Percentiles rank a stretch among this genome's conserved stretches.
Evolutionary conservation across 805 yeast genomes (phyloP).

Genomic region (Yarrowia hollandica): DNA sequence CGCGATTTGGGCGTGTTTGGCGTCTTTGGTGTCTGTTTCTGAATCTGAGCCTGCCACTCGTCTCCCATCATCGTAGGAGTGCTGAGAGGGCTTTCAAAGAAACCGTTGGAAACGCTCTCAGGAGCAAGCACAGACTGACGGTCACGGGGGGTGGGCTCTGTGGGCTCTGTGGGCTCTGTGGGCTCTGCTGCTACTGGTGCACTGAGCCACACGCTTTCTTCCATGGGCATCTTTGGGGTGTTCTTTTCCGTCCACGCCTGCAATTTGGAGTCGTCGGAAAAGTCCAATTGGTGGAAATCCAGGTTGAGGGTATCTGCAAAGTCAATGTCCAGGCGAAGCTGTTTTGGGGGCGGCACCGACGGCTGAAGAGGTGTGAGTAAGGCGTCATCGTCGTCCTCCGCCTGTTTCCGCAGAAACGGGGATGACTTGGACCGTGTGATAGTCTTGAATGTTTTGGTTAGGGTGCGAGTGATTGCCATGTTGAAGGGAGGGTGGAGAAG

Average conservation of each 20-base stretch:
- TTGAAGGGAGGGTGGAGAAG: background rate
- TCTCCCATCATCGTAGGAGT: background rate
- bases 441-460: conserved; percentile 20
- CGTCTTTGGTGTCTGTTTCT: too few species aligned
- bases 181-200: background rate
- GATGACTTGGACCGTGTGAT: conserved; percentile 11
- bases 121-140: background rate
- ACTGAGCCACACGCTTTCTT: background rate
- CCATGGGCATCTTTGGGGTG: background rate
- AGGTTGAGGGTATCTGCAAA: conserved; percentile 15
- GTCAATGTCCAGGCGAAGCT: conserved; percentile 3
- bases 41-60: too few species aligned
- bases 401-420: conserved; percentile 20
- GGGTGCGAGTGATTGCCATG: conserved; percentile 3
- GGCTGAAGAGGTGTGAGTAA: background rate
- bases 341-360: background rate
- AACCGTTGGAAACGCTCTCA: conserved; percentile 1
- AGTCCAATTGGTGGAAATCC: conserved; percentile 23
- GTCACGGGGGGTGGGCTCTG: too few species aligned
- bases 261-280: conserved; percentile 15
- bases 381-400: background rate
- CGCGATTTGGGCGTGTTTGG: too few species aligned
- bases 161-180: too few species aligned
- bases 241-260: conserved; percentile 9
- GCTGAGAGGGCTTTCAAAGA: background rate